Evolutionary conservation across 306 rosid species (phyloP).

Genomic region (Carpinus fangiana): DNA sequence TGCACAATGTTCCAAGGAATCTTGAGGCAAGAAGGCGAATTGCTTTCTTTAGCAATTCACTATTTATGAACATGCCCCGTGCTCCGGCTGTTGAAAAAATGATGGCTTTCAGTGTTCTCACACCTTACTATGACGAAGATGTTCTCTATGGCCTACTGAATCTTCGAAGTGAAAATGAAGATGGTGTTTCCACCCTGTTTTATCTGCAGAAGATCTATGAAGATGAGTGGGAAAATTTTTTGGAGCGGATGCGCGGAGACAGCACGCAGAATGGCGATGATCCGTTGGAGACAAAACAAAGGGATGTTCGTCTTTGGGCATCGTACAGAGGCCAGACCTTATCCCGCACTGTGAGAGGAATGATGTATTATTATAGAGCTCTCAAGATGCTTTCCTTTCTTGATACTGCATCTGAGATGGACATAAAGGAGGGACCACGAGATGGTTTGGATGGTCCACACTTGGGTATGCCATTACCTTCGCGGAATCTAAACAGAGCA

Average conservation of each 20-base stretch:
- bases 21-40: conserved; percentile 79
- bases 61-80: conserved; percentile 96
- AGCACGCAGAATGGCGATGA: conserved; percentile 71
- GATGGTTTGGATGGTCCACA: conserved; percentile 44
- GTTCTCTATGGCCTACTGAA: conserved; percentile 62
- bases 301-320: conserved; percentile 86
- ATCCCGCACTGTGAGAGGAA: conserved; percentile 91
- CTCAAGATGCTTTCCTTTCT: conserved; percentile 87
- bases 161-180: conserved; percentile 77
- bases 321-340: conserved; percentile 93
- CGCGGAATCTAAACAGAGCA: conserved; percentile 47
- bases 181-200: conserved; percentile 82
- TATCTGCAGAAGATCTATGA: conserved; percentile 90
- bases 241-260: conserved; percentile 82
- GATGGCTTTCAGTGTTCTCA: conserved; percentile 87
- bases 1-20: conserved; percentile 81
- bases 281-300: conserved; percentile 50
- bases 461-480: conserved; percentile 36
- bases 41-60: conserved; percentile 90
- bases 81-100: conserved; percentile 85
- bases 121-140: conserved; percentile 93
- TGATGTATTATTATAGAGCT: conserved; percentile 94
- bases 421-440: conserved; percentile 50
- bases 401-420: conserved; percentile 82
- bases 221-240: conserved; percentile 87